phyloP scores from a whole-genome alignment of 2,329 filamentous ascomycete genomes.

The Colletotrichum zoysiae region DNA sequence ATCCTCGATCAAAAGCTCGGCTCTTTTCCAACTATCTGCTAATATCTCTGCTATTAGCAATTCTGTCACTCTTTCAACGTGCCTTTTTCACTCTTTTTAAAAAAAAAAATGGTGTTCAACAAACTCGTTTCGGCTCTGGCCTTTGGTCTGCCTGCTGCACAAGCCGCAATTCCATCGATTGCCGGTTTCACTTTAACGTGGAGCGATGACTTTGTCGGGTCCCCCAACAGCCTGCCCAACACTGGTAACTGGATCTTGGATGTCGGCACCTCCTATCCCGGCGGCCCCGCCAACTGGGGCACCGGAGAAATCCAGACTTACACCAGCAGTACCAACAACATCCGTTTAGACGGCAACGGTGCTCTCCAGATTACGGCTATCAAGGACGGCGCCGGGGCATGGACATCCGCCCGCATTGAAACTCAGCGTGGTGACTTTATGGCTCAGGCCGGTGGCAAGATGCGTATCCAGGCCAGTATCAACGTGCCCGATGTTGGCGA shows the following conservation, averaged over 20 bases:
- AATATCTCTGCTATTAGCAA: not conserved
- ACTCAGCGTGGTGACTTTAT: slow-evolving; percentile 51
- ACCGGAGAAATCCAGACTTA: slow-evolving; percentile 63
- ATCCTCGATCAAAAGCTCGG: not conserved
- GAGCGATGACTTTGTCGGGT: slow-evolving; percentile 53
- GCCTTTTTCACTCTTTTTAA: not conserved
- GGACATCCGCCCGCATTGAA: slow-evolving; percentile 62
- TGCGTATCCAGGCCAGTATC: slow-evolving; percentile 56
- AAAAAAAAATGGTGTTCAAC: slow-evolving; percentile 23
- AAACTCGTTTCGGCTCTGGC: slow-evolving; percentile 20
- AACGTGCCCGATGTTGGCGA: slow-evolving; percentile 55
- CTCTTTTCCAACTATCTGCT: not conserved
- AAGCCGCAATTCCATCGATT: slow-evolving; percentile 40
- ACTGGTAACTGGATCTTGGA: slow-evolving; percentile 58
- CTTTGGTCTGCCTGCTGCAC: slow-evolving; percentile 27
- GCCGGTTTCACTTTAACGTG: slow-evolving; percentile 44
- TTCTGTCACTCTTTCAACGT: not conserved
- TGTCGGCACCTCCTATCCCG: slow-evolving; percentile 59
- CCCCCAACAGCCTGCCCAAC: slow-evolving; percentile 50
- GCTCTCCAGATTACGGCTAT: slow-evolving; percentile 61
- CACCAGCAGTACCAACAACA: slow-evolving; percentile 55
- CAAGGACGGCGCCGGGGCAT: slow-evolving; percentile 51
- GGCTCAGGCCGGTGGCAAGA: slow-evolving; percentile 49
- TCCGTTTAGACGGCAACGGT: slow-evolving; percentile 62
- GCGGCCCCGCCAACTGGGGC: slow-evolving; percentile 61